These are phyloP conservation scores for Triticum dicoccoides DNA, from an alignment of 176 grass and related monocot species.

Conservation along the genomic window DNA sequence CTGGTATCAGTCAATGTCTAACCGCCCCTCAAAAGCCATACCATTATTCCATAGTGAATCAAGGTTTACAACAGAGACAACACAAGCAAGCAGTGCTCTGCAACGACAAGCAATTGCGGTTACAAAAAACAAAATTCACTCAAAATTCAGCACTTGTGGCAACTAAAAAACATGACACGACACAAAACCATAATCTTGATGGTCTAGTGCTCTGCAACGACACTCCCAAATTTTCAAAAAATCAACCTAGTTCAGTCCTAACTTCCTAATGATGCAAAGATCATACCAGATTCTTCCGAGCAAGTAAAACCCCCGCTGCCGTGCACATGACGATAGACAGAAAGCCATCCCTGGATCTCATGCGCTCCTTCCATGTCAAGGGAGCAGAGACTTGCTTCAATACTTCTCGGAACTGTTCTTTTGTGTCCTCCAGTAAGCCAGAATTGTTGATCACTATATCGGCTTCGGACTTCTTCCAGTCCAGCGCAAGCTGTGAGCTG, in stretches of 20 bases:
- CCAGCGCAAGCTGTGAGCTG: conserved; percentile 55
- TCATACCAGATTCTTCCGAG: conserved; percentile 61
- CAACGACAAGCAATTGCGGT: no score
- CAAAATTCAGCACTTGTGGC: not conserved
- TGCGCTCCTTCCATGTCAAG: conserved; percentile 65
- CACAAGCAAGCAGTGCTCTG: not conserved
- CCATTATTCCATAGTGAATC: no score
- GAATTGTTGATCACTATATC: conserved; percentile 87
- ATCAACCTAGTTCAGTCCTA: not conserved
- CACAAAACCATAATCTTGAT: not conserved
- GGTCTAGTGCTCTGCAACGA: not conserved
- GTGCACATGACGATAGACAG: conserved; percentile 55
- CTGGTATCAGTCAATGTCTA: no score
- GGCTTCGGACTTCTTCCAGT: conserved; percentile 70
- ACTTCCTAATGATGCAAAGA: not conserved
- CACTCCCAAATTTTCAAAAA: not conserved
- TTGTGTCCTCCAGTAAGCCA: conserved; percentile 60
- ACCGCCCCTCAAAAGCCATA: no score
- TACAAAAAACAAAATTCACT: not conserved
- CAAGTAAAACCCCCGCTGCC: conserved; percentile 49
- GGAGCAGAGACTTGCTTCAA: conserved; percentile 47
- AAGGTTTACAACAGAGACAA: not conserved
- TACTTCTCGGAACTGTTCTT: conserved; percentile 52
- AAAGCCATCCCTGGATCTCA: conserved; percentile 64
- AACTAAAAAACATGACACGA: not conserved